A percentile compares a stretch with the other conserved stretches of the same genome.
phyloP scores from a whole-genome alignment of 2,329 filamentous ascomycete genomes.

The Fusarium bactridioides region DNA sequence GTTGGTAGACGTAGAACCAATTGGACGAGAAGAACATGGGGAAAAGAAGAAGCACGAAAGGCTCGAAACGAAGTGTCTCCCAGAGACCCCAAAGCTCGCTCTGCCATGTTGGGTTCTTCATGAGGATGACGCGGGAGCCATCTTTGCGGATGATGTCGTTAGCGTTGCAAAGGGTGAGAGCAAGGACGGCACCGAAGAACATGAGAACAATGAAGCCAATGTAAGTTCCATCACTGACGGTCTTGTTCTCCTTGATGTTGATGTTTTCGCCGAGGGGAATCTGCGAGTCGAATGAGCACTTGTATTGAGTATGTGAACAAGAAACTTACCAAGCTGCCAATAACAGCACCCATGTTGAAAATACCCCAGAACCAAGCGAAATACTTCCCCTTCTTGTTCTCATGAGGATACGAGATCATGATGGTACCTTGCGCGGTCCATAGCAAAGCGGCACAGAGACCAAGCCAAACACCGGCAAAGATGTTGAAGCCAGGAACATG shows the following conservation, averaged over 20 bases:
- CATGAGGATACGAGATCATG: constrained; percentile 88
- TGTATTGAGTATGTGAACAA: fast-evolving
- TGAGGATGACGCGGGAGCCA: constrained; percentile 81
- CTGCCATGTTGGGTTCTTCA: constrained; percentile 90
- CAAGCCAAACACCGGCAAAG: constrained; percentile 79
- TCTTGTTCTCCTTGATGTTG: constrained; percentile 41
- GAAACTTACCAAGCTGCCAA: constrained; percentile 70
- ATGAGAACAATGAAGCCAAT: constrained; percentile 89
- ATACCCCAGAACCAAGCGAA: constrained; percentile 95
- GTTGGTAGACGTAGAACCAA: constrained; percentile 85
- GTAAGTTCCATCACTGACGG: constrained; percentile 81
- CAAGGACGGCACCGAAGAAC: constrained; percentile 72
- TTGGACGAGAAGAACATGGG: constrained; percentile 86
- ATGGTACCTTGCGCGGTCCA: constrained; percentile 87
- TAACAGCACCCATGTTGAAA: constrained; percentile 90
- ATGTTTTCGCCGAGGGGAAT: constrained; percentile 49
- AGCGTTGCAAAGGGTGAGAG: constrained; percentile 75
- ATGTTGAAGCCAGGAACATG: constrained; percentile 52
- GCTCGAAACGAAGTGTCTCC: constrained; percentile 74
- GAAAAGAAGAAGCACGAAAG: constrained; percentile 75
- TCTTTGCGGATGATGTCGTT: constrained; percentile 77
- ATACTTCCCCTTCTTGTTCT: constrained; percentile 83
- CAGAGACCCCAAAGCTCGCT: constrained; percentile 80
- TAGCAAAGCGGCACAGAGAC: constrained; percentile 79
- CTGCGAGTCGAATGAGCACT: constrained; percentile 58